Evolutionary conservation across 106 monocot genomes (phyloP), one percentile per base, ranked within the genome.

Genomic region (Allium fistulosum): DNA sequence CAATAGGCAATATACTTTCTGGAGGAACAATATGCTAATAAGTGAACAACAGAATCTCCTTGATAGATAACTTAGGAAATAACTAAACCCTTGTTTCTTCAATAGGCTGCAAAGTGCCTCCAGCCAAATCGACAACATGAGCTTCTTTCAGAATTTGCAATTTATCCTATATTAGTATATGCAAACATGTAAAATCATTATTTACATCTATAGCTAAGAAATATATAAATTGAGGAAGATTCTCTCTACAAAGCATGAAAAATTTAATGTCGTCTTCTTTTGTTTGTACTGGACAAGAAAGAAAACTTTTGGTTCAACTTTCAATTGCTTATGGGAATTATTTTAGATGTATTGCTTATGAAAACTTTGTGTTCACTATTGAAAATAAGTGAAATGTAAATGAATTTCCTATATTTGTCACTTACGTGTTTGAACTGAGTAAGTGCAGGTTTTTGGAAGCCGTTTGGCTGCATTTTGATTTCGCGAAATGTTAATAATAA

Each of bases 21-120:
- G 96, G 92, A 79, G 92, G 92, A 55, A 97, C 75, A 70, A 97
- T 92, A 78, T 97, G 96, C 62, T 77, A 80, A 71, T 92, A 92
- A 10, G 88, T 87, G 76, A 89, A 97, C 62, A 97, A 87, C 57
- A 73, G 82, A 5, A 97, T 61, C 76, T 84, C 67, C 49, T 82
- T 68, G 48, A 27, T 17, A 27, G 79, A 53, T 67, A 97, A 17
- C 16, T 70, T 69, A 59, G 96, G 96, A 68, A 92, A 92, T 13
- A 97, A 77, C 2, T 92, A 81, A 46, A 86, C 65, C 66, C 84
- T 92, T 61, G 82, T 85, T 79, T 97, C 96, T 74, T 97, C 96
- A 62, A 92, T 89, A 64, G 96, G 96, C 70, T 97, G 92, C 45
- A 97, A 74, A 53, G 96, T 97, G 10, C 96, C 96, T 37, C 96